These are phyloP conservation scores for Kurtzmaniella natalensis DNA, from an alignment of 1,139 yeast genomes.

Conservation along the genomic window DNA sequence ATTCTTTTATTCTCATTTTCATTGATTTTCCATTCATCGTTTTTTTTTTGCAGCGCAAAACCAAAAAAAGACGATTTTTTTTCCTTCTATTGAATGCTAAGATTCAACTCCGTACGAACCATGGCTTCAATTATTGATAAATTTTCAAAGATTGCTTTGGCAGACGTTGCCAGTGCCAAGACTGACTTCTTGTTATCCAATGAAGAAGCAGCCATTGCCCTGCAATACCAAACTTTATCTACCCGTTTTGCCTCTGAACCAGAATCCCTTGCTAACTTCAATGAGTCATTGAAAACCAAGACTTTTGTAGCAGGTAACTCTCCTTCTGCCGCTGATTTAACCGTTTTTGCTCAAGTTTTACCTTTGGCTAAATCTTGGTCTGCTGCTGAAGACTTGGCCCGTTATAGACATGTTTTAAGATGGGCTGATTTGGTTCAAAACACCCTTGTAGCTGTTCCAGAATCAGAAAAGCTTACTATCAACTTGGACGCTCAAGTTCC, in stretches of 20 bases:
- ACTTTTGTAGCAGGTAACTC: conserved; percentile 67
- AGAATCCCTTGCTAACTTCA: conserved; percentile 55
- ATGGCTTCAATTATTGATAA: conserved; percentile 18
- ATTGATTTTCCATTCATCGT: too few relatives aligned
- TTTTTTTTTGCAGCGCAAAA: too few relatives aligned
- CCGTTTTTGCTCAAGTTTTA: conserved; percentile 60
- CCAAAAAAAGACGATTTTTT: too few relatives aligned
- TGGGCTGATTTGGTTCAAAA: conserved; percentile 89
- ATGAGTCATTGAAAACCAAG: conserved; percentile 61
- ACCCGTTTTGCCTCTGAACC: conserved; percentile 48
- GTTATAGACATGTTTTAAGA: conserved; percentile 77
- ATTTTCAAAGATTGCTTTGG: conserved; percentile 38
- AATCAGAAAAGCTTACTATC: conserved; percentile 47
- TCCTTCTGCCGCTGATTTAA: conserved; percentile 65
- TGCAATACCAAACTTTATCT: conserved; percentile 78
- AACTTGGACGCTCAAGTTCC: conserved; percentile 64
- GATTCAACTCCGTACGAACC: not conserved
- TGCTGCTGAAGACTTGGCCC: conserved; percentile 45
- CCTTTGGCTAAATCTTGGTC: conserved; percentile 58
- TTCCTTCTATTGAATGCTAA: too few relatives aligned
- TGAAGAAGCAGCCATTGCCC: conserved; percentile 65
- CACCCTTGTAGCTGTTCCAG: conserved; percentile 51
- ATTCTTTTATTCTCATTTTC: too few relatives aligned
- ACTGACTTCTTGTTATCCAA: conserved; percentile 20
- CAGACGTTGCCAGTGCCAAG: conserved; percentile 14